Percentiles rank a stretch among this genome's conserved stretches.
Evolutionary conservation across 352 stramenopile species (phyloP).

Genomic region (Globisporangium megalacanthum): DNA sequence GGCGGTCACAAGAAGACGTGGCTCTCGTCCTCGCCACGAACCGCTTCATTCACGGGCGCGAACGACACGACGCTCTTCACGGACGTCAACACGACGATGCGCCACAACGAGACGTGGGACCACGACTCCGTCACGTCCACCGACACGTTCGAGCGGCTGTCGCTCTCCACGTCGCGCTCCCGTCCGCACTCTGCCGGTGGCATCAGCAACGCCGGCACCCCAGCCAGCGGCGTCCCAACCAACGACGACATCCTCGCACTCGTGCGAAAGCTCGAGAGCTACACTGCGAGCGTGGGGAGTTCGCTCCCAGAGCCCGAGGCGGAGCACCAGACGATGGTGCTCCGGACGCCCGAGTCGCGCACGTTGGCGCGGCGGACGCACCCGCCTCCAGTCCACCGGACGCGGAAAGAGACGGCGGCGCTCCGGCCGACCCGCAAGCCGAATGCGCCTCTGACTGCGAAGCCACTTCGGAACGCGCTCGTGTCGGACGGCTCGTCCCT

Average conservation of each 20-base stretch:
- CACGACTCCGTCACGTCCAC: constrained; percentile 27
- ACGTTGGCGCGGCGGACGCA: background rate
- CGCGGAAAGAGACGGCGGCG: background rate
- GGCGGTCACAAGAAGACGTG: constrained; percentile 14
- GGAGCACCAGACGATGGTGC: constrained; percentile 8
- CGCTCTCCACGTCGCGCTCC: constrained; percentile 5
- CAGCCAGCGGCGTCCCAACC: constrained; percentile 1
- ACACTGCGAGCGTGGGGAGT: background rate
- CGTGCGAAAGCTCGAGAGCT: constrained; percentile 15
- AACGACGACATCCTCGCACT: constrained; percentile 16
- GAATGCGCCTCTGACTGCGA: constrained; percentile 3
- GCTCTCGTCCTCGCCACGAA: constrained; percentile 15
- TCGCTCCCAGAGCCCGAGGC: constrained; percentile 4
- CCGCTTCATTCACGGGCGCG: constrained; percentile 4
- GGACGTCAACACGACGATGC: constrained; percentile 34
- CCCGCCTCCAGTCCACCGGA: constrained; percentile 3
- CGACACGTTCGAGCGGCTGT: constrained; percentile 23
- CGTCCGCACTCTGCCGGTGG: background rate
- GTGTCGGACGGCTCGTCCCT: constrained; percentile 1
- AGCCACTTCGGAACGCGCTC: constrained; percentile 4
- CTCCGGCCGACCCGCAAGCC: background rate
- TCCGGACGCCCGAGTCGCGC: constrained; percentile 7
- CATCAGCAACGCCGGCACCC: background rate
- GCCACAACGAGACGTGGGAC: constrained; percentile 23
- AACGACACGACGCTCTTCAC: constrained; percentile 24